Percentiles rank a stretch among this genome's conserved stretches.
These are phyloP conservation scores for Globisporangium alternatum DNA, from an alignment of 352 stramenopile genomes.

Conservation along the genomic window DNA sequence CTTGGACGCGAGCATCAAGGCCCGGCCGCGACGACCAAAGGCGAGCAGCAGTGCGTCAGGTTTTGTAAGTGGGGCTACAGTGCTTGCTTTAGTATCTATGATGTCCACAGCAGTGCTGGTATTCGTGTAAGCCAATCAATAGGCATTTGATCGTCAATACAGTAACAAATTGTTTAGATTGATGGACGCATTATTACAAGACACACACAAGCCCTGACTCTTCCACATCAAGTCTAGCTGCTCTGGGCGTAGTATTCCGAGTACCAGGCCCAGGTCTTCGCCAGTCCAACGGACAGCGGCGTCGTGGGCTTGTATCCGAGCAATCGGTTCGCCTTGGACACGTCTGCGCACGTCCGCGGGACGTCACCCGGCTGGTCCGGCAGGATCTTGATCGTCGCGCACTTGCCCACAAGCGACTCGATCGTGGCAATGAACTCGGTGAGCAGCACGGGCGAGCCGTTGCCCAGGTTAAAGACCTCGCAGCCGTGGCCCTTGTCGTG, in stretches of 20 bases:
- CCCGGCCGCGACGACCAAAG: neutral
- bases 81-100: neutral
- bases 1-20: neutral
- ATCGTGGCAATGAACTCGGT: slow-evolving; percentile 96
- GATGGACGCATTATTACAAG: neutral
- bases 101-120: neutral
- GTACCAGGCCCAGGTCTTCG: slow-evolving; percentile 94
- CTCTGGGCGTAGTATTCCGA: slow-evolving; percentile 8
- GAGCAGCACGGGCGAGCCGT: slow-evolving; percentile 12
- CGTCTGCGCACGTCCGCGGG: slow-evolving; percentile 93
- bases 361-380: slow-evolving; percentile 97
- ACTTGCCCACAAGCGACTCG: slow-evolving; percentile 91
- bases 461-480: slow-evolving; percentile 97
- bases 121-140: neutral
- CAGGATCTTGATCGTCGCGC: slow-evolving; percentile 92
- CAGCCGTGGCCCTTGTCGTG: slow-evolving; percentile 76
- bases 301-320: slow-evolving; percentile 95
- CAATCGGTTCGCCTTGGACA: slow-evolving; percentile 91
- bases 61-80: neutral
- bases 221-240: neutral
- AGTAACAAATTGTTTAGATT: neutral
- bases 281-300: slow-evolving; percentile 91
- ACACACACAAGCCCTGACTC: neutral
- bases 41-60: neutral
- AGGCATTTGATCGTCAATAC: too few relatives aligned